Percentiles rank a stretch among this genome's conserved stretches.
phyloP scores from a whole-genome alignment of 495 filamentous ascomycete genomes.

The Neurospora discreta region DNA sequence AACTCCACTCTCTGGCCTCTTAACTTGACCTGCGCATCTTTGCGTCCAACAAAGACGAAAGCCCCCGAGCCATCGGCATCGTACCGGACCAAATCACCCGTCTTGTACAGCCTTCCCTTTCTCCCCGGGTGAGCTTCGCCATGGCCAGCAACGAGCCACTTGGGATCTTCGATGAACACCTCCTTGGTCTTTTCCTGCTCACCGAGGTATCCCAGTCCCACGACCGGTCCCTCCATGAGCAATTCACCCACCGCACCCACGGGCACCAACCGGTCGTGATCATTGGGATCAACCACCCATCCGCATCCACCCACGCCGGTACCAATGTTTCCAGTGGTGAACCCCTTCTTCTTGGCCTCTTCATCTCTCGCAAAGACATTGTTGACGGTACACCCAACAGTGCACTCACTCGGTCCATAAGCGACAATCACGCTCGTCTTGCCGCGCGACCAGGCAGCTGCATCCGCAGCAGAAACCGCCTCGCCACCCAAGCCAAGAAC shows the following conservation, averaged over 20 bases:
- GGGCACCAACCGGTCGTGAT: slow-evolving; percentile 43
- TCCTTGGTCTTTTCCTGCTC: slow-evolving; percentile 31
- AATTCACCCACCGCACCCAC: slow-evolving; percentile 52
- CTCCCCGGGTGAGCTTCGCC: slow-evolving; percentile 23
- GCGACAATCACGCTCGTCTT: slow-evolving; percentile 37
- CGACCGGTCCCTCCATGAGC: slow-evolving; percentile 47
- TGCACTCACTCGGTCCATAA: slow-evolving; percentile 48
- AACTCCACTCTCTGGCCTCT: slow-evolving; percentile 56
- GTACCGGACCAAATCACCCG: slow-evolving; percentile 54
- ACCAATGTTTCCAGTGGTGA: slow-evolving; percentile 28
- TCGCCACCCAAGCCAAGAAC: slow-evolving; percentile 33
- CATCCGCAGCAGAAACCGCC: slow-evolving; percentile 26
- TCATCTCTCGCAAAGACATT: slow-evolving; percentile 21
- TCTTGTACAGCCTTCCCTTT: slow-evolving; percentile 52
- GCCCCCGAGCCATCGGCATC: slow-evolving; percentile 39
- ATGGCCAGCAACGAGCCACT: slow-evolving; percentile 36
- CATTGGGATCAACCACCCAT: slow-evolving; percentile 47
- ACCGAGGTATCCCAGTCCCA: slow-evolving; percentile 40
- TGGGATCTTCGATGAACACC: slow-evolving; percentile 39
- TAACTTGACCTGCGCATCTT: slow-evolving; percentile 56
- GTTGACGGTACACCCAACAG: slow-evolving; percentile 37
- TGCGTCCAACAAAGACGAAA: slow-evolving; percentile 50
- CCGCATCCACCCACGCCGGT: slow-evolving; percentile 29
- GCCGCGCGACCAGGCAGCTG: slow-evolving; percentile 23
- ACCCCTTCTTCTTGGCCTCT: slow-evolving; percentile 8